Percentiles rank a stretch among this genome's conserved stretches.
Conservation (phyloP, 257 asterid genomes). For the Nicotiana attenuata region DNA sequence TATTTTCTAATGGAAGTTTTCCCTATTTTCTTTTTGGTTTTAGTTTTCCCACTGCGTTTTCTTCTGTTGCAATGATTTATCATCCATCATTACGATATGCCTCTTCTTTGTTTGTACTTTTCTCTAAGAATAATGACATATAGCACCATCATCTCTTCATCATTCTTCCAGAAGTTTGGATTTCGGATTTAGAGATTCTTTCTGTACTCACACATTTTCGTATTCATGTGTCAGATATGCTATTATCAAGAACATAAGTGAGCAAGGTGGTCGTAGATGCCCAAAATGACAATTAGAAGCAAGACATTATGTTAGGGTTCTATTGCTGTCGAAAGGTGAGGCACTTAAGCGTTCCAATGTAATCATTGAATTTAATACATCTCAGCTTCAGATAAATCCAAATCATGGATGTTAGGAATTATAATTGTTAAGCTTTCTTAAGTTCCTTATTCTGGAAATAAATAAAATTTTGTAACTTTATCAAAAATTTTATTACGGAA, state of each 20-base stretch:
- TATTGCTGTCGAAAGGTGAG: not conserved
- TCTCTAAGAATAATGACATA: not conserved
- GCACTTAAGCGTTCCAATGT: not conserved
- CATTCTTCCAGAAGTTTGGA: not conserved
- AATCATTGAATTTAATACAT: not conserved
- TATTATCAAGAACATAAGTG: not conserved
- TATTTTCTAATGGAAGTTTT: not conserved
- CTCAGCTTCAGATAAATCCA: not conserved
- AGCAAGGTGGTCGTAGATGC: not conserved
- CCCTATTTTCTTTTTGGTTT: not conserved
- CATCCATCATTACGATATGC: too few species aligned
- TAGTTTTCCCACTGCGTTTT: not conserved
- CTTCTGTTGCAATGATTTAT: too few species aligned
- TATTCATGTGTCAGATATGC: not conserved
- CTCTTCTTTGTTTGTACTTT: too few species aligned
- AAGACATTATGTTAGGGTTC: not conserved
- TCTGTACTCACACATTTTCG: not conserved
- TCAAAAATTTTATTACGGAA: not conserved
- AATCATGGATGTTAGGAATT: not conserved
- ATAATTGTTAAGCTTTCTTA: not conserved
- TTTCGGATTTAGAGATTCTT: not conserved
- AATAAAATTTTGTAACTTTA: too few species aligned
- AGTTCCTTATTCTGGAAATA: not conserved
- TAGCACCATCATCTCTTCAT: not conserved
- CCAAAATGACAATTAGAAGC: not conserved